Base-by-base conservation (phyloP, 1,139 yeast genomes). In the Zygoascus sp. region DNA sequence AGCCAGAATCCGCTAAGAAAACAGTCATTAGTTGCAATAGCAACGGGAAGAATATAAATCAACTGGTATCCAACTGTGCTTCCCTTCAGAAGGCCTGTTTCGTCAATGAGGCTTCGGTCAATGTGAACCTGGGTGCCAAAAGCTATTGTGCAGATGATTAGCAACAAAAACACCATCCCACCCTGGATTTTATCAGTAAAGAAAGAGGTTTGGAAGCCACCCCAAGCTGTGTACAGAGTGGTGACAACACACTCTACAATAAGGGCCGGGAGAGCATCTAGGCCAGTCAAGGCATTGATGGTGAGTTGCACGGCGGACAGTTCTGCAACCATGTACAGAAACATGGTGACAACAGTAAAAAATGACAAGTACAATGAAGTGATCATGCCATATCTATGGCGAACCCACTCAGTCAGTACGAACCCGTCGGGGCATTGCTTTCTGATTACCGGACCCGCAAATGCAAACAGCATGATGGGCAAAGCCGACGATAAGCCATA, bases 1-100 rank as follows among this genome's bases (percentile, higher is more conserved):
- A 90, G 70, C 97, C 97, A 90, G 64, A 89, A 89, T 0, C 96
- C 96, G 30, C 95, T 79, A 76, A 90, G 72, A 65, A 90, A 89
- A 60, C 90, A 80, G 62, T 88, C 96, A 59, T 90, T 90, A 36
- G 97, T 86, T 45, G 88, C 76, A 61, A 90, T 83, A 23, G 97
- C 97, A 39, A 90, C 83, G 9, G 84, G 77, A 52, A 90, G 71
- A 54, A 90, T 89, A 64, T 88, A 90, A 37, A 89, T 67, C 55
- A 90, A 74, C 72, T 89, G 94, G 95, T 96, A 89, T 13, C 96
- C 96, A 42, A 89, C 70, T 56, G 77, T 76, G 59, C 80, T 82
- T 1, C 80, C 77, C 44, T 80, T 75, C 48, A 86, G 68, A 52
- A 75, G 70, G 46, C 85, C 85, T 22, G 90, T 80, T 13, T 83